phyloP scores from a whole-genome alignment of 164 flowering plant species.

The Aristolochia contorta region DNA sequence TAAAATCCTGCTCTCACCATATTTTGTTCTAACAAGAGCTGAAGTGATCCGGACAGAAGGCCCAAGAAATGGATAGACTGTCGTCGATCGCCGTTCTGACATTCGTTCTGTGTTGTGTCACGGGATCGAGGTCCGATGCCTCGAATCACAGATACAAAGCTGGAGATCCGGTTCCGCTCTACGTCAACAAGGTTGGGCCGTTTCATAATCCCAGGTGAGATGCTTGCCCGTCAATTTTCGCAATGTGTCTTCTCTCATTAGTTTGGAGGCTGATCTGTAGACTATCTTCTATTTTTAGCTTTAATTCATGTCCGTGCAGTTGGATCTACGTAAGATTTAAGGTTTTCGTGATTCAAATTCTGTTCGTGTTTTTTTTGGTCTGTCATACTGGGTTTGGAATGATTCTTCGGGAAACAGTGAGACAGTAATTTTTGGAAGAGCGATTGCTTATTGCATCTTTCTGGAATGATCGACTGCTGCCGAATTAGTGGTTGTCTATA shows the following conservation, averaged over 20 bases:
- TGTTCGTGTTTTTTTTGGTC: too few species aligned
- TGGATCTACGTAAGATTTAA: too few species aligned
- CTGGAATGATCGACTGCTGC: too few species aligned
- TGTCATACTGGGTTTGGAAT: too few species aligned
- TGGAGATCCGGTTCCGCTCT: slow-evolving; percentile 53
- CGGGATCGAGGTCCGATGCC: slow-evolving; percentile 34
- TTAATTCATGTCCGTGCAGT: too few species aligned
- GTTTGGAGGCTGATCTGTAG: background rate
- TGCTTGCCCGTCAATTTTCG: background rate
- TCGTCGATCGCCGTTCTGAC: slow-evolving; percentile 11
- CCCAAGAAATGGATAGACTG: slow-evolving; percentile 1
- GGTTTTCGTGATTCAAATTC: too few species aligned
- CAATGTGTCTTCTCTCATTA: background rate
- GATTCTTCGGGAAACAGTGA: too few species aligned
- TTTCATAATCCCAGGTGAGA: slow-evolving; percentile 42
- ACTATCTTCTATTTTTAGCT: too few species aligned
- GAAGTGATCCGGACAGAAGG: background rate
- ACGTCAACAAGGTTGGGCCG: slow-evolving; percentile 72
- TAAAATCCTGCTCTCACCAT: background rate
- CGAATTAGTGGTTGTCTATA: too few species aligned
- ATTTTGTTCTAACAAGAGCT: background rate
- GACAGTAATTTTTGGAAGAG: too few species aligned
- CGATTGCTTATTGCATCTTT: too few species aligned
- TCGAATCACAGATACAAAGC: slow-evolving; percentile 52
- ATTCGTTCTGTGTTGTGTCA: slow-evolving; percentile 12